A percentile compares a stretch with the other conserved stretches of the same genome.
Evolutionary conservation across 1,284 basidiomycete species (phyloP).

Genomic region (Amylostereum areolatum): DNA sequence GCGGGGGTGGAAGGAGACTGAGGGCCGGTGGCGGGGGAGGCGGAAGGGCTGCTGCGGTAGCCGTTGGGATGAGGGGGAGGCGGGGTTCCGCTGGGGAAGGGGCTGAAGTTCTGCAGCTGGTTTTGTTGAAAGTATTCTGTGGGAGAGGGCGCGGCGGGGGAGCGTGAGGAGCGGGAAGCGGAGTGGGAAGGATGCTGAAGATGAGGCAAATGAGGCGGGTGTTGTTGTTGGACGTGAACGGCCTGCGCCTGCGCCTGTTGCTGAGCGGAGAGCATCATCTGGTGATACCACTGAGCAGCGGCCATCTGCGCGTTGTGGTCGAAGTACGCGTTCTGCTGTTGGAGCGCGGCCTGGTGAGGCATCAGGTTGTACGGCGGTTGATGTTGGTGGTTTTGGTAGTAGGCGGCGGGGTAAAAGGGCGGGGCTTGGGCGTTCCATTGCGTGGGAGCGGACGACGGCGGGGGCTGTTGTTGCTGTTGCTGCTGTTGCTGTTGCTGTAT

Average conservation of each 20-base stretch:
- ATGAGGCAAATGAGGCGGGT: conserved; percentile 25
- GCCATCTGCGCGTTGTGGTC: conserved; percentile 69
- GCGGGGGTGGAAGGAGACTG: not conserved
- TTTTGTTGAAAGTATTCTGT: conserved; percentile 53
- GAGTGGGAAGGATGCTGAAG: too few species aligned
- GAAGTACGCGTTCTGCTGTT: conserved; percentile 43
- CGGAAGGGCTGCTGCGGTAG: conserved; percentile 26
- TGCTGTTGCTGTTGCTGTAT: conserved; percentile 23
- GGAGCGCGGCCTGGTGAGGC: conserved; percentile 32
- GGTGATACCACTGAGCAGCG: conserved; percentile 83
- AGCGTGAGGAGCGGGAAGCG: conserved; percentile 27
- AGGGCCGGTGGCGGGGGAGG: conserved; percentile 2
- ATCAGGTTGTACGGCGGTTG: conserved; percentile 41
- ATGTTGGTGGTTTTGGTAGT: conserved; percentile 59
- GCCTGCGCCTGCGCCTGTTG: conserved; percentile 45
- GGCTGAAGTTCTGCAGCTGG: conserved; percentile 49
- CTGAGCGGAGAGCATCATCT: conserved; percentile 74
- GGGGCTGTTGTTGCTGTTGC: conserved; percentile 17
- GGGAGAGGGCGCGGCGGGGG: conserved; percentile 20
- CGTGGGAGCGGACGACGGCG: conserved; percentile 25
- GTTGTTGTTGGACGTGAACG: conserved; percentile 34
- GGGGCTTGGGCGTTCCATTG: conserved; percentile 61
- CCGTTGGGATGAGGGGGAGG: conserved; percentile 46
- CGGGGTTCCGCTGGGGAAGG: conserved; percentile 65
- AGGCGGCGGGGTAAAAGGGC: conserved; percentile 66